Conservation (phyloP, 2,329 filamentous ascomycete species). For the Proliferodiscus dingleyae region DNA sequence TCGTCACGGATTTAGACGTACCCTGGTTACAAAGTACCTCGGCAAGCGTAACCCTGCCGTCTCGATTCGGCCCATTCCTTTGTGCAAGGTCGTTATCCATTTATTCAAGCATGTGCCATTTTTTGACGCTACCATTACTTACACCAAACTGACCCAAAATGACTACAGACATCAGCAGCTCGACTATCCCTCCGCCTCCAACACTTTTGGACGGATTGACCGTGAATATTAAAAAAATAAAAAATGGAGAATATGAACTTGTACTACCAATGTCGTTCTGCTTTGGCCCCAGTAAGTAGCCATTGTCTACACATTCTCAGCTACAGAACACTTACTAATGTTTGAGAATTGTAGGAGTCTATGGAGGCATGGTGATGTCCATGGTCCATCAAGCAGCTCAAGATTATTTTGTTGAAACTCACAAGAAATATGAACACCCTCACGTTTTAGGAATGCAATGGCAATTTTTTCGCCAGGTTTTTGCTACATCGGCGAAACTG, state of each 20-base stretch:
- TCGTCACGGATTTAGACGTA: too few relatives aligned
- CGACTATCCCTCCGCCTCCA: too few relatives aligned
- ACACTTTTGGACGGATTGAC: too few relatives aligned
- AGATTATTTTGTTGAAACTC: not conserved
- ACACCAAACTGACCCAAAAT: too few relatives aligned
- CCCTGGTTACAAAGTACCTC: too few relatives aligned
- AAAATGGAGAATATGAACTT: conserved; percentile 1
- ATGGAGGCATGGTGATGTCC: not conserved
- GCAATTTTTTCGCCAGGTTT: conserved; percentile 1
- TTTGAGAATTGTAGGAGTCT: not conserved
- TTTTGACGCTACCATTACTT: too few relatives aligned
- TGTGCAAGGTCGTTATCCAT: too few relatives aligned
- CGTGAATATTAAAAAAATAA: too few relatives aligned
- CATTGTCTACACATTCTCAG: not conserved
- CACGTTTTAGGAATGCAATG: conserved; percentile 1
- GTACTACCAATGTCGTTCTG: not conserved
- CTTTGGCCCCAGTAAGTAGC: not conserved
- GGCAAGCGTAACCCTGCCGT: too few relatives aligned
- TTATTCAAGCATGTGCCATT: too few relatives aligned
- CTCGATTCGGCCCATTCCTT: too few relatives aligned
- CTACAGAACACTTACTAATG: not conserved
- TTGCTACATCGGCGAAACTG: not conserved
- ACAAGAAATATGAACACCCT: not conserved
- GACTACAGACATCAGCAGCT: too few relatives aligned
- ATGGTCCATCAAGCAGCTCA: conserved; percentile 1